Evolutionary conservation across 2,329 filamentous ascomycete genomes (phyloP).

Genomic region (Aspergillus novofumigatus): DNA sequence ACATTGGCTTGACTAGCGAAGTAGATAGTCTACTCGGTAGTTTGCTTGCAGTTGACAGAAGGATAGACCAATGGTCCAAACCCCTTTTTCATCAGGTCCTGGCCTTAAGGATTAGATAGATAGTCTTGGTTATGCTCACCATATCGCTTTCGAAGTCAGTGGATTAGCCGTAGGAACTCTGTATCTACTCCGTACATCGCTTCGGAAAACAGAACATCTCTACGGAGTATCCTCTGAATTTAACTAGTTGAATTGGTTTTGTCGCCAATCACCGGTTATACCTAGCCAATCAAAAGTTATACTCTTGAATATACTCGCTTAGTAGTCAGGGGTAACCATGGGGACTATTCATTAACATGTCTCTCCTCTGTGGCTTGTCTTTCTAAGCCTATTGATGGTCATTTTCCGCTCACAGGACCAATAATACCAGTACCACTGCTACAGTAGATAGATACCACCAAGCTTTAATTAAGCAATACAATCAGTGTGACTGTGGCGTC

Average conservation of each 20-base stretch:
- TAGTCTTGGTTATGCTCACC: neutral
- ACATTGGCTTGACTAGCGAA: neutral
- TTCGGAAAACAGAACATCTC: neutral
- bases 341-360: neutral
- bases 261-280: neutral
- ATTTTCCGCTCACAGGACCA: neutral
- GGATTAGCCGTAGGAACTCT: neutral
- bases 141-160: neutral
- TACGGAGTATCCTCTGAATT: no score
- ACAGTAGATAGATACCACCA: slow-evolving; percentile 1
- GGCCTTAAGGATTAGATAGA: no score
- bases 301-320: slow-evolving; percentile 1
- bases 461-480: slow-evolving; percentile 21
- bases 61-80: neutral
- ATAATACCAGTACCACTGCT: neutral
- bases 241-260: no score
- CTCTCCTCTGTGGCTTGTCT: neutral
- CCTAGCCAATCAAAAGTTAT: neutral
- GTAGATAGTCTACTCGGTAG: neutral
- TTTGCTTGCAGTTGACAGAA: neutral
- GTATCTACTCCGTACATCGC: neutral
- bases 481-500: slow-evolving; percentile 8
- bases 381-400: neutral
- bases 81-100: neutral
- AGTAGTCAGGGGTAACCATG: neutral